A percentile compares a stretch with the other conserved stretches of the same genome.
These are phyloP conservation scores for Litchi chinensis DNA, from an alignment of 345 rosid species.

Conservation along the genomic window DNA sequence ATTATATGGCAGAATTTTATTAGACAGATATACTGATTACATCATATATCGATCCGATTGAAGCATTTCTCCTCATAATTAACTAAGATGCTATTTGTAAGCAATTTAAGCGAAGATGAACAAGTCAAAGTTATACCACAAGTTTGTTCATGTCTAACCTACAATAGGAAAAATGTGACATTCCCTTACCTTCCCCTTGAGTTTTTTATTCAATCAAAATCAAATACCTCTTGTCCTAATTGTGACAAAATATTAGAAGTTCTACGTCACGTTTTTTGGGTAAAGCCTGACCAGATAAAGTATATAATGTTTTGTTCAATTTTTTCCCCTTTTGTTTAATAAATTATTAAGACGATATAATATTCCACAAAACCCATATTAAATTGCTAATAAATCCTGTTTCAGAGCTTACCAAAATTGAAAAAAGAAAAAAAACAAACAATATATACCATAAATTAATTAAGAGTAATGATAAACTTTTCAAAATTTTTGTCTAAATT, in stretches of 20 bases:
- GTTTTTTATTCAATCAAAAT: neutral
- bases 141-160: constrained; percentile 1
- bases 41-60: too few species aligned
- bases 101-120: neutral
- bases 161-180: neutral
- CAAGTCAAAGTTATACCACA: neutral
- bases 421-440: neutral
- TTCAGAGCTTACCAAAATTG: neutral
- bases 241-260: neutral
- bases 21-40: too few species aligned
- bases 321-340: neutral
- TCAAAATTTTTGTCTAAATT: too few species aligned
- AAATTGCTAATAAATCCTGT: neutral
- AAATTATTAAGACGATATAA: too few species aligned
- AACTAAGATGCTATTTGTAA: neutral
- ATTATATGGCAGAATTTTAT: too few species aligned
- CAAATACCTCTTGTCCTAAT: neutral
- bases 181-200: neutral
- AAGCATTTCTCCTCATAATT: neutral
- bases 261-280: neutral
- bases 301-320: neutral
- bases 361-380: neutral
- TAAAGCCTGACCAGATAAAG: neutral
- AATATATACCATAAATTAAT: neutral
- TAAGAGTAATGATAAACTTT: neutral